Conservation (phyloP, 2,329 filamentous ascomycete species). For the Alternaria tenuissima region DNA sequence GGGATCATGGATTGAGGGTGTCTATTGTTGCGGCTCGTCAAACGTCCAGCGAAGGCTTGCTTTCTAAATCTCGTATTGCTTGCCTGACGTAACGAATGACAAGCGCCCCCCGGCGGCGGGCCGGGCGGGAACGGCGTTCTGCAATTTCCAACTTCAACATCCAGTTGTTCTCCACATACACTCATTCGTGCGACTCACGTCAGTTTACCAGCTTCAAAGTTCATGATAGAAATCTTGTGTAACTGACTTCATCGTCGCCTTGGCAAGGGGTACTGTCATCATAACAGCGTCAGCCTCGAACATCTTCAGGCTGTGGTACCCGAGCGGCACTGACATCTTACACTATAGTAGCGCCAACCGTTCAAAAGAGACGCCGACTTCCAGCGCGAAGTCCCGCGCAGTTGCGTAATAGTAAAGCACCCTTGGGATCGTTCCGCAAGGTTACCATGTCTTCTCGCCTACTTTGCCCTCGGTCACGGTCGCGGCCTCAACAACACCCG, state of each 20-base stretch:
- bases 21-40: conserved; percentile 3
- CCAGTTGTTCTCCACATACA: not conserved
- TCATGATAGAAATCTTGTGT: not conserved
- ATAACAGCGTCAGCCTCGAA: not conserved
- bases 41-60: conserved; percentile 11
- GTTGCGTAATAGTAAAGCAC: not conserved
- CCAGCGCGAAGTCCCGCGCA: conserved; percentile 1
- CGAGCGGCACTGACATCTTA: conserved; percentile 1
- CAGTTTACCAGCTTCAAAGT: not conserved
- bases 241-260: not conserved
- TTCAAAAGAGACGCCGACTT: not conserved
- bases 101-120: conserved; percentile 5
- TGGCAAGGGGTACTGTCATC: not conserved
- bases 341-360: conserved; percentile 14
- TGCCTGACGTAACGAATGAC: conserved; percentile 14
- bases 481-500: conserved; percentile 1
- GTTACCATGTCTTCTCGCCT: not conserved
- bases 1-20: conserved; percentile 2
- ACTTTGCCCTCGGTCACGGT: not conserved
- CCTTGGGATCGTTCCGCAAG: not conserved
- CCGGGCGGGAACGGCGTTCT: conserved; percentile 17
- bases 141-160: conserved; percentile 1
- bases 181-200: not conserved
- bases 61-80: not conserved
- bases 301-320: not conserved